These are phyloP conservation scores for Venturiaceae sp. DNA, from an alignment of 2,329 filamentous ascomycete species.

Conservation along the genomic window DNA sequence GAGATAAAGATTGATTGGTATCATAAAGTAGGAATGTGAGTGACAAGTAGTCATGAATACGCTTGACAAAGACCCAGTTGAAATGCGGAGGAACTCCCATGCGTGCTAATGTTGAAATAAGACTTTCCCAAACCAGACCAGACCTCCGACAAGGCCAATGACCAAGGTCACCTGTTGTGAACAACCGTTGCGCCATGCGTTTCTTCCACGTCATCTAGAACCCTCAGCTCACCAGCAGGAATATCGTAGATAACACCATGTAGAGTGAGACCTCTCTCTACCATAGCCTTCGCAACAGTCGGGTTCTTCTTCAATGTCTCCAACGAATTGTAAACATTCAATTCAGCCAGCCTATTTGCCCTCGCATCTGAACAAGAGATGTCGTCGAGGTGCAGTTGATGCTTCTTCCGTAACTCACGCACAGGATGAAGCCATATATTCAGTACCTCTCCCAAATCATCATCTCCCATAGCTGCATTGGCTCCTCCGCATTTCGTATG, in stretches of 20 bases:
- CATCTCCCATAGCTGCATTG: slow-evolving; percentile 43
- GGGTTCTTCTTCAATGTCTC: slow-evolving; percentile 58
- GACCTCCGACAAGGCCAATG: neutral
- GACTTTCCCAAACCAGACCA: neutral
- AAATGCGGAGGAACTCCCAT: neutral
- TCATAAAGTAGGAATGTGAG: neutral
- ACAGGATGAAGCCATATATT: slow-evolving; percentile 54
- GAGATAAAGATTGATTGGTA: too few relatives aligned
- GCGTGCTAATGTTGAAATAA: neutral
- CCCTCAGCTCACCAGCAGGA: slow-evolving; percentile 42
- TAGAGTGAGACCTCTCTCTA: slow-evolving; percentile 60
- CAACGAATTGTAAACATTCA: slow-evolving; percentile 65
- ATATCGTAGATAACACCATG: slow-evolving; percentile 73
- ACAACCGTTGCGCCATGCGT: neutral
- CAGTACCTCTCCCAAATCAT: slow-evolving; percentile 45
- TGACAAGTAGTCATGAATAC: neutral
- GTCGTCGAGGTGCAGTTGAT: slow-evolving; percentile 39
- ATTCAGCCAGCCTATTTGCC: slow-evolving; percentile 56
- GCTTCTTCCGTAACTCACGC: slow-evolving; percentile 42
- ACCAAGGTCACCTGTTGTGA: neutral
- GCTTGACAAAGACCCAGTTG: neutral
- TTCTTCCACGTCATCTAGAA: slow-evolving; percentile 12
- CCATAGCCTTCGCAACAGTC: slow-evolving; percentile 59
- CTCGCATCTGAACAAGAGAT: slow-evolving; percentile 37
- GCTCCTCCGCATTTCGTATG: slow-evolving; percentile 53